Percentiles rank a stretch among this genome's conserved stretches.
phyloP scores from a whole-genome alignment of 1,139 yeast species.

The Waltiozyma solani region DNA sequence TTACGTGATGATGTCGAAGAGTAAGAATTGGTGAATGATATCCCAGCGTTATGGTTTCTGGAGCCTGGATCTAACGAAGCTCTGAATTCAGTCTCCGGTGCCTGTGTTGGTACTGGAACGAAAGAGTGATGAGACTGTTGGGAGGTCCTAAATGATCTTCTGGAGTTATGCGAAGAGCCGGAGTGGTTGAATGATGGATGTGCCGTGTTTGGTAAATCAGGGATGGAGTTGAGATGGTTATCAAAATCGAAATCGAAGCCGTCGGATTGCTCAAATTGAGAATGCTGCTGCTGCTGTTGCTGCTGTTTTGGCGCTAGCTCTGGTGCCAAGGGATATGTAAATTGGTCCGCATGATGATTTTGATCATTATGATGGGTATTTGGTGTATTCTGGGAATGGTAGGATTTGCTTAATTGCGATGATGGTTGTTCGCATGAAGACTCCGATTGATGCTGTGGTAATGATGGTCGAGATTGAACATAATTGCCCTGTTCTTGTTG shows the following conservation, averaged over 20 bases:
- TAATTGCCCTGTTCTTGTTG: slow-evolving; percentile 1
- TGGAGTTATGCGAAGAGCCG: not conserved
- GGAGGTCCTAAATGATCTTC: not conserved
- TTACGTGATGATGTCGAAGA: too few relatives aligned
- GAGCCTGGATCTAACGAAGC: not conserved
- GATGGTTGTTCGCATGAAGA: slow-evolving; percentile 10
- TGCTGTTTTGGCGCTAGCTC: too few relatives aligned
- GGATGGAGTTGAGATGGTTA: not conserved
- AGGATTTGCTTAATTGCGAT: not conserved
- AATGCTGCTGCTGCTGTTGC: not conserved
- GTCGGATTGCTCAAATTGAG: not conserved
- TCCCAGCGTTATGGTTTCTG: not conserved
- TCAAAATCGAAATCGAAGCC: not conserved
- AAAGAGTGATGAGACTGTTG: not conserved
- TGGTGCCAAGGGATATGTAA: too few relatives aligned
- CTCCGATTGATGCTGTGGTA: slow-evolving; percentile 6
- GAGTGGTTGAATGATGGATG: not conserved
- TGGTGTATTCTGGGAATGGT: too few relatives aligned
- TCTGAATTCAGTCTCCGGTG: too few relatives aligned
- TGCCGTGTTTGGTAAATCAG: not conserved
- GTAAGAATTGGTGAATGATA: too few relatives aligned
- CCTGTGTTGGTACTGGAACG: not conserved
- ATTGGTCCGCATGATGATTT: too few relatives aligned
- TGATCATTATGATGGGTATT: too few relatives aligned
- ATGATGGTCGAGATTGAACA: slow-evolving; percentile 3